Conservation (phyloP, 2,329 filamentous ascomycete species). For the Arthrobotrys sphaeroides region DNA sequence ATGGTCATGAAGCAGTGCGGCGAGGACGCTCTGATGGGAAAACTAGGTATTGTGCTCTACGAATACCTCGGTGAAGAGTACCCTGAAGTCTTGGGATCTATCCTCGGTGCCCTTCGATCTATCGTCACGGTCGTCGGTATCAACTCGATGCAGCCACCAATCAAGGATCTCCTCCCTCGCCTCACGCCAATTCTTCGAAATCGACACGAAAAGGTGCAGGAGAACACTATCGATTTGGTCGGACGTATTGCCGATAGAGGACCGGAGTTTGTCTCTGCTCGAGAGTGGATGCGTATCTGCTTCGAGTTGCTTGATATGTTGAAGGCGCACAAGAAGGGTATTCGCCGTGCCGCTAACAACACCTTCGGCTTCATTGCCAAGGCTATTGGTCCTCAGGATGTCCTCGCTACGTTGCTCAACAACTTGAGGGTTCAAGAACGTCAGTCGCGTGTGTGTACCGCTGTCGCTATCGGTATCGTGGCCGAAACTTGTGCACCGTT, state of each 20-base stretch:
- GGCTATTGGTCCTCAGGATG: conserved; percentile 96
- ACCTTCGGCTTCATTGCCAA: conserved; percentile 99
- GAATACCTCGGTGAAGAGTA: conserved; percentile 99
- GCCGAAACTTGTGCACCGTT: conserved; percentile 98
- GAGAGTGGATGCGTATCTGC: conserved; percentile 99
- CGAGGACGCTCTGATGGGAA: conserved; percentile 94
- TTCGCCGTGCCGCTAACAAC: conserved; percentile 97
- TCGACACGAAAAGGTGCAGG: conserved; percentile 98
- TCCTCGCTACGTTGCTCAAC: conserved; percentile 92
- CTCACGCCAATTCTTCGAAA: conserved; percentile 98
- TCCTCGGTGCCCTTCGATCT: conserved; percentile 89
- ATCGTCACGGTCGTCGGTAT: conserved; percentile 99
- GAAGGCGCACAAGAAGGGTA: conserved; percentile 99
- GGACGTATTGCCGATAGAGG: conserved; percentile 97
- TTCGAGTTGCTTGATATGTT: conserved; percentile 99
- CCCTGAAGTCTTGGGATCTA: conserved; percentile 94
- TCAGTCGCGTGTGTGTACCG: conserved; percentile 97
- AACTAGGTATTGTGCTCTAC: conserved; percentile 92
- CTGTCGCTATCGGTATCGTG: conserved; percentile 97
- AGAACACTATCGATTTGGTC: conserved; percentile 97
- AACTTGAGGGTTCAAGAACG: conserved; percentile 97
- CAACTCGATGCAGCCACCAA: conserved; percentile 96
- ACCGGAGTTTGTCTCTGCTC: conserved; percentile 92
- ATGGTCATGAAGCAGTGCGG: conserved; percentile 99
- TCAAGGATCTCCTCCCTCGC: conserved; percentile 92